These are phyloP conservation scores for Phytopythium aichiense DNA, from an alignment of 352 stramenopile genomes.

Conservation along the genomic window DNA sequence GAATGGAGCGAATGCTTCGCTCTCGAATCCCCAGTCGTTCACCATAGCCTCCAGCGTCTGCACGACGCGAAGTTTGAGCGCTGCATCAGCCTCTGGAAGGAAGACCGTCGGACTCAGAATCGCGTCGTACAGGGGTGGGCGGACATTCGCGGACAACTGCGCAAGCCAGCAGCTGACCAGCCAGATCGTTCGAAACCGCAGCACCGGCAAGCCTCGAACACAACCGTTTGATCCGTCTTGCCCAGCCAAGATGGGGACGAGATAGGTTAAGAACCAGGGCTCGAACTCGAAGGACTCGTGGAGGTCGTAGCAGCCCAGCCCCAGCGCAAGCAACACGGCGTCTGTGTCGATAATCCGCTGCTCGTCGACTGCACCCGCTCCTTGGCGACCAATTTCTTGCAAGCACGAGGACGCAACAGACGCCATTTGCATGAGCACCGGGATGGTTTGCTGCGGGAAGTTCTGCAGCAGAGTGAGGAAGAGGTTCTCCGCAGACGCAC, in stretches of 20 bases:
- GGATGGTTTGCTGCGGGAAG: conserved; percentile 60
- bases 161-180: conserved; percentile 85
- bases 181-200: conserved; percentile 79
- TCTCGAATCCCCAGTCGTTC: conserved; percentile 78
- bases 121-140: conserved; percentile 75
- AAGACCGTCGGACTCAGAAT: conserved; percentile 44
- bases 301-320: conserved; percentile 81
- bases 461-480: conserved; percentile 82
- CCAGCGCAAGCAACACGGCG: conserved; percentile 75
- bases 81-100: conserved; percentile 39
- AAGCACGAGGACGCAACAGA: conserved; percentile 46
- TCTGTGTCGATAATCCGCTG: conserved; percentile 57
- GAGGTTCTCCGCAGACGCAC: conserved; percentile 74
- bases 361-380: conserved; percentile 17
- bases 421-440: conserved; percentile 69
- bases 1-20: conserved; percentile 66
- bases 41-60: conserved; percentile 80
- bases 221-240: conserved; percentile 24
- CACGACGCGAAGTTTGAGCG: conserved; percentile 68
- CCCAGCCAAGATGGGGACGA: conserved; percentile 65
- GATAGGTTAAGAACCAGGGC: conserved; percentile 71
- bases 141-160: conserved; percentile 63
- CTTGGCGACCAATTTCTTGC: conserved; percentile 18
- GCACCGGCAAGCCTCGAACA: conserved; percentile 50
- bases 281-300: conserved; percentile 88